These are phyloP conservation scores for Leptographium radiaticola DNA, from an alignment of 2,329 filamentous ascomycete species.

Conservation along the genomic window DNA sequence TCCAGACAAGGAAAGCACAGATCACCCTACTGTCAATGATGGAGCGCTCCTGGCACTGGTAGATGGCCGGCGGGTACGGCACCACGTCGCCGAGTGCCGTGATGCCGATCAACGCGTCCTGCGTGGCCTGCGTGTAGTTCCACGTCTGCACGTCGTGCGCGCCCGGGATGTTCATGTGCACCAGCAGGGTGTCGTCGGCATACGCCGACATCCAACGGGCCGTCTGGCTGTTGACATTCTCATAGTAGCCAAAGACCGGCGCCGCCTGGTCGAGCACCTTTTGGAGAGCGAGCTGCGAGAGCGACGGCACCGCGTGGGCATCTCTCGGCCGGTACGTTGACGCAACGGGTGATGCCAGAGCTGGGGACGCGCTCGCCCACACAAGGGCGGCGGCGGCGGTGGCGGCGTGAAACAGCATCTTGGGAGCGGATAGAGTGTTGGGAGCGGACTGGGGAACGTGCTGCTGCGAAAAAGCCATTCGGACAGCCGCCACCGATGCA, in stretches of 20 bases:
- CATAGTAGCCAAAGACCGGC: constrained; percentile 27
- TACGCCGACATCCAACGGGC: constrained; percentile 30
- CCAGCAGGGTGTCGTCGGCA: constrained; percentile 26
- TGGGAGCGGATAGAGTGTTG: too few species aligned
- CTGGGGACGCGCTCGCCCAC: too few species aligned
- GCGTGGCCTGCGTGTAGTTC: constrained; percentile 32
- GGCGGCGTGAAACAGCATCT: too few species aligned
- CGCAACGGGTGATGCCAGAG: not conserved
- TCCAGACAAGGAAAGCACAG: too few species aligned
- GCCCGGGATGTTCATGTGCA: constrained; percentile 36
- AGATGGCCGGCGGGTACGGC: constrained; percentile 20
- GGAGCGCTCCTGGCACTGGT: constrained; percentile 28
- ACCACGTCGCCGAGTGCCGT: constrained; percentile 20
- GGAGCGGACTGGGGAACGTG: too few species aligned
- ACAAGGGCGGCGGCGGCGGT: too few species aligned
- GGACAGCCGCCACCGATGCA: too few species aligned
- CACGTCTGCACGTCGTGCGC: constrained; percentile 37
- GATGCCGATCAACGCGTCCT: constrained; percentile 22
- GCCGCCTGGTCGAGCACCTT: constrained; percentile 27
- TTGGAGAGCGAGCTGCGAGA: constrained; percentile 18
- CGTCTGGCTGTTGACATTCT: constrained; percentile 7
- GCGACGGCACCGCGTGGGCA: not conserved
- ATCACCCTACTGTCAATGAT: constrained; percentile 22
- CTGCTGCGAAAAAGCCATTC: too few species aligned
- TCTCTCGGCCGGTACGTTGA: not conserved